Conservation (phyloP, 1,139 yeast species). For the Suhomyces ambrosiae region DNA sequence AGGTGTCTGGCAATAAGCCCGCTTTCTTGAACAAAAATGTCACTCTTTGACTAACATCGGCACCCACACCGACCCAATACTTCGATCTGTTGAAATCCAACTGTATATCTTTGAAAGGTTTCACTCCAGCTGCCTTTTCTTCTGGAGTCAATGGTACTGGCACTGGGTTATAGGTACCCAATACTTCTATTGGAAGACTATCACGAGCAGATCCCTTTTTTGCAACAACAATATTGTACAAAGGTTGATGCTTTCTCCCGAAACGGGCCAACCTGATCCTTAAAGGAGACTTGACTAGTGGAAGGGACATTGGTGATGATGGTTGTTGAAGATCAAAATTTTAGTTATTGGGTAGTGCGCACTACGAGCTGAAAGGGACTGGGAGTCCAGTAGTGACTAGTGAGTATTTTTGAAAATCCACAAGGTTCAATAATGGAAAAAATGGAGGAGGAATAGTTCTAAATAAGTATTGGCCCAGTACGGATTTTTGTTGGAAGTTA, state of each 20-base stretch:
- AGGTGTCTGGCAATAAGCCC: slow-evolving; percentile 70
- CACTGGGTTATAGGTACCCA: slow-evolving; percentile 90
- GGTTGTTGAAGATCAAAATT: slow-evolving; percentile 7
- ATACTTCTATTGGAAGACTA: slow-evolving; percentile 87
- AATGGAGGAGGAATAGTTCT: too few relatives aligned
- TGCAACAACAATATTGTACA: slow-evolving; percentile 90
- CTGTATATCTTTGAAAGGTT: slow-evolving; percentile 75
- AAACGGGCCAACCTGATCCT: slow-evolving; percentile 89
- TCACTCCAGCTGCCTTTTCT: slow-evolving; percentile 52
- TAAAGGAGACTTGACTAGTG: slow-evolving; percentile 25
- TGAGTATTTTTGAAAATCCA: too few relatives aligned
- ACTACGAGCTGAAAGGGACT: too few relatives aligned
- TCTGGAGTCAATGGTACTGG: slow-evolving; percentile 70
- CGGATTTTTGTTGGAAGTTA: too few relatives aligned
- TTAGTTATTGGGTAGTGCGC: slow-evolving; percentile 5
- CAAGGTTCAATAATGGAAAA: too few relatives aligned
- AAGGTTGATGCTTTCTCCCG: slow-evolving; percentile 86
- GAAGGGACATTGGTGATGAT: slow-evolving; percentile 9
- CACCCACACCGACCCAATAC: slow-evolving; percentile 99
- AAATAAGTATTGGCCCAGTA: too few relatives aligned
- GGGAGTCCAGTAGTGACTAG: too few relatives aligned
- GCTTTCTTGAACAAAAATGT: slow-evolving; percentile 77
- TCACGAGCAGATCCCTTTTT: slow-evolving; percentile 74
- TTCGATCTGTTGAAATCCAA: slow-evolving; percentile 89
- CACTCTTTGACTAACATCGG: slow-evolving; percentile 87